Evolutionary conservation across 1,139 yeast species (phyloP), one percentile per base, ranked within the genome.

Genomic region (Sugiyamaella castrensis): DNA sequence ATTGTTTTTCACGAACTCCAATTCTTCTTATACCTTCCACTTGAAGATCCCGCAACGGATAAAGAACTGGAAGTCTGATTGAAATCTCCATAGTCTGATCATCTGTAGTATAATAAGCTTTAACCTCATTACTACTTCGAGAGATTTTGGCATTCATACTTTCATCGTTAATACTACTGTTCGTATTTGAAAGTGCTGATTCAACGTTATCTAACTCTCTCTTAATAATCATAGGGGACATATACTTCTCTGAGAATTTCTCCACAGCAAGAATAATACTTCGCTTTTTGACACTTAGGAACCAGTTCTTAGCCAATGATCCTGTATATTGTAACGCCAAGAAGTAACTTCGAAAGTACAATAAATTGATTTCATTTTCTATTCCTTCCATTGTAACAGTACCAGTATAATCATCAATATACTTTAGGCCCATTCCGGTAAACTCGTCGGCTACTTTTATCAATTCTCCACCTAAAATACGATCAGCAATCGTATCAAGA

Each of bases 1-100:
- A 91, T 68, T 87, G 92, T 54, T 81, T 82, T 59, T 92, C 98
- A 57, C 85, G 87, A 12, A 91, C 95, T 12, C 98, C 98, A 38
- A 89, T 77, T 55, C 96, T 75, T 49, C 81, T 77, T 1, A 87
- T 80, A 0, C 97, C 96, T 47, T 79, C 82, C 0, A 92, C 91
- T 11, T 72, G 70, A 12, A 89, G 84, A 54, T 81, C 86, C 11
- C 79, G 75, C 46, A 89, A 73, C 2, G 98, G 98, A 57, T 81
- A 91, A 37, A 79, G 76, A 1, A 73, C 63, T 0, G 97, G 97
- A 13, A 89, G 69, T 46, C 74, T 76, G 52, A 91, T 81, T 1
- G 82, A 78, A 72, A 92, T 79, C 61, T 88, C 96, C 76, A 92
- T 77, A 15, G 81, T 80, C 61, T 88, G 95, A 49, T 89, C 97